phyloP scores from a whole-genome alignment of 2,329 filamentous ascomycete species.

The Huntiella savannae region DNA sequence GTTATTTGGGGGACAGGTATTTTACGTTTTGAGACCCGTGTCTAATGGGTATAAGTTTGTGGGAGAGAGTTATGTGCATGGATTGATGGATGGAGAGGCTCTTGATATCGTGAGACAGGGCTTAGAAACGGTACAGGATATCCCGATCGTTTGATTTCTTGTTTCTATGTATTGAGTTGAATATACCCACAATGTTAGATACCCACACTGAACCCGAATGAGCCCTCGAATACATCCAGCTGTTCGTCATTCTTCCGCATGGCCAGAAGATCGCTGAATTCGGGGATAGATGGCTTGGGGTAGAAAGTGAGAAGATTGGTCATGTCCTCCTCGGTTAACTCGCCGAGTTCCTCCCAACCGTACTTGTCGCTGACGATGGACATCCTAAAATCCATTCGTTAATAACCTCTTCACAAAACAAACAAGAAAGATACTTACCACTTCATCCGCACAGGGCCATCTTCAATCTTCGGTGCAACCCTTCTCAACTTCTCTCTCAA shows the following conservation, averaged over 20 bases:
- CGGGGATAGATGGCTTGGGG: slow-evolving; percentile 32
- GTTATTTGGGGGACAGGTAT: slow-evolving; percentile 13
- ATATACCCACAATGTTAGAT: slow-evolving; percentile 7
- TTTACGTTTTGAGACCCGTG: slow-evolving; percentile 12
- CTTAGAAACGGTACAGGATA: slow-evolving; percentile 9
- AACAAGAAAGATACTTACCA: slow-evolving; percentile 37
- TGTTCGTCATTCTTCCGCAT: slow-evolving; percentile 29
- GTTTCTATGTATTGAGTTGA: not conserved
- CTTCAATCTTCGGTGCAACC: slow-evolving; percentile 50
- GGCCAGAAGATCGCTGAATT: slow-evolving; percentile 33
- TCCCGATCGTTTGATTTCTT: slow-evolving; percentile 7
- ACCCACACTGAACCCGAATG: slow-evolving; percentile 39
- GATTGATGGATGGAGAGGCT: slow-evolving; percentile 15
- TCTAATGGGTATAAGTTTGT: slow-evolving; percentile 13
- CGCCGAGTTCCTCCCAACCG: slow-evolving; percentile 65
- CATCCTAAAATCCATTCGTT: slow-evolving; percentile 44
- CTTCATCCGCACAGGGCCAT: slow-evolving; percentile 74
- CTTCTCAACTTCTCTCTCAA: slow-evolving; percentile 62
- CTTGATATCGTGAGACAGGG: slow-evolving; percentile 12
- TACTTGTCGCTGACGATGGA: slow-evolving; percentile 76
- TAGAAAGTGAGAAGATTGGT: slow-evolving; percentile 65
- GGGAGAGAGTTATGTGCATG: slow-evolving; percentile 16
- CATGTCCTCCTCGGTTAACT: slow-evolving; percentile 71
- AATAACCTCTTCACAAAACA: not conserved
- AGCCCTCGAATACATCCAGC: slow-evolving; percentile 38